phyloP scores from a whole-genome alignment of 2,329 filamentous ascomycete genomes.

The Colletotrichum tamarilloi region DNA sequence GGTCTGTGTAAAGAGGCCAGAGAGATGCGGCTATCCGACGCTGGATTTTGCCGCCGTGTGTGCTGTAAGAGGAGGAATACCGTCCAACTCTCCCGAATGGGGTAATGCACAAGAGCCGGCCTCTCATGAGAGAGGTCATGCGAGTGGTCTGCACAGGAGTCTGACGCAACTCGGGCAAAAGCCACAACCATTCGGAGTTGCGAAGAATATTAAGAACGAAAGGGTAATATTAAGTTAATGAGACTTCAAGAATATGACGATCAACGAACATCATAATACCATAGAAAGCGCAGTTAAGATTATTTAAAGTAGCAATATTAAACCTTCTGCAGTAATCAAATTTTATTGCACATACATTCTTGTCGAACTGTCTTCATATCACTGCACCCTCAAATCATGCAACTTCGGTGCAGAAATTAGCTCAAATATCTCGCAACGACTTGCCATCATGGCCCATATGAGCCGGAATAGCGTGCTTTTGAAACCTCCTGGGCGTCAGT shows the following conservation, averaged over 20 bases:
- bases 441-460: too few relatives aligned
- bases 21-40: constrained; percentile 30
- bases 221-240: constrained; percentile 18
- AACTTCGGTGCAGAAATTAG: too few relatives aligned
- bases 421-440: too few relatives aligned
- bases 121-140: not conserved
- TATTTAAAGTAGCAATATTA: not conserved
- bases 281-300: not conserved
- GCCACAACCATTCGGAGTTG: constrained; percentile 19
- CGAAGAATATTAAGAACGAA: constrained; percentile 28
- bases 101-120: not conserved
- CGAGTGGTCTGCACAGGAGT: constrained; percentile 10
- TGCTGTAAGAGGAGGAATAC: constrained; percentile 19
- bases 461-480: too few relatives aligned
- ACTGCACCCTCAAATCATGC: too few relatives aligned
- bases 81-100: not conserved
- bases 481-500: too few relatives aligned
- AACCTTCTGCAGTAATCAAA: too few relatives aligned
- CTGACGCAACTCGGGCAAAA: constrained; percentile 28
- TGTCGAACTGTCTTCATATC: too few relatives aligned
- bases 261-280: not conserved
- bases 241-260: not conserved
- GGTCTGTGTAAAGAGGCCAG: constrained; percentile 24
- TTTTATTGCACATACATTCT: too few relatives aligned
- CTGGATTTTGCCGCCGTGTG: constrained; percentile 32